Conservation (phyloP, 192 early-diverging fungal genomes). For the Linnemannia exigua region DNA sequence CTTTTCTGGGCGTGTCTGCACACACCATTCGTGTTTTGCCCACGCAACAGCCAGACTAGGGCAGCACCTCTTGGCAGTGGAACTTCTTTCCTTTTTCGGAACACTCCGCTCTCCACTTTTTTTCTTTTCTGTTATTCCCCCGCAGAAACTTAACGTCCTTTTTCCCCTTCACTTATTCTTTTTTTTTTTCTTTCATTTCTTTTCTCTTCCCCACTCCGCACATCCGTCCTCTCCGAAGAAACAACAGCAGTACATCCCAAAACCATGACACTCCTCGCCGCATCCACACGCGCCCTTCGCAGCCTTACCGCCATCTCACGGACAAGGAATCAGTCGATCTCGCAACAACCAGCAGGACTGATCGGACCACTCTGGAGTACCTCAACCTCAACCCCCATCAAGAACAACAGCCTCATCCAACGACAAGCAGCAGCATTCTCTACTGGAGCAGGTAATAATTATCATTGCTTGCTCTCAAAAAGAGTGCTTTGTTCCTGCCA, state of each 20-base stretch:
- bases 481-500: too few species aligned
- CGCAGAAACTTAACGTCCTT: not conserved
- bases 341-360: not conserved
- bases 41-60: not conserved
- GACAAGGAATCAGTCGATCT: constrained; percentile 16
- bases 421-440: constrained; percentile 25
- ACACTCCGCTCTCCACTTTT: not conserved
- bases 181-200: not conserved
- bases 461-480: too few species aligned
- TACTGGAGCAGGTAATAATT: constrained; percentile 25
- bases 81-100: not conserved
- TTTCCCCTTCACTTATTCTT: too few species aligned
- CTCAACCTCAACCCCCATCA: not conserved
- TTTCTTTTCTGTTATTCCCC: not conserved
- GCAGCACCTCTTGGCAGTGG: not conserved
- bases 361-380: constrained; percentile 9
- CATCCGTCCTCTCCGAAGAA: not conserved
- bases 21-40: too few species aligned
- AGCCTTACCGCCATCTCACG: constrained; percentile 8
- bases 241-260: too few species aligned
- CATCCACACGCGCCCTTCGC: not conserved
- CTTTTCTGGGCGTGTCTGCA: too few species aligned
- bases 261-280: constrained; percentile 3
- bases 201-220: not conserved
- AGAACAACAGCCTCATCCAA: not conserved